Conservation (phyloP, 345 rosid species). For the Linum lewisii region DNA sequence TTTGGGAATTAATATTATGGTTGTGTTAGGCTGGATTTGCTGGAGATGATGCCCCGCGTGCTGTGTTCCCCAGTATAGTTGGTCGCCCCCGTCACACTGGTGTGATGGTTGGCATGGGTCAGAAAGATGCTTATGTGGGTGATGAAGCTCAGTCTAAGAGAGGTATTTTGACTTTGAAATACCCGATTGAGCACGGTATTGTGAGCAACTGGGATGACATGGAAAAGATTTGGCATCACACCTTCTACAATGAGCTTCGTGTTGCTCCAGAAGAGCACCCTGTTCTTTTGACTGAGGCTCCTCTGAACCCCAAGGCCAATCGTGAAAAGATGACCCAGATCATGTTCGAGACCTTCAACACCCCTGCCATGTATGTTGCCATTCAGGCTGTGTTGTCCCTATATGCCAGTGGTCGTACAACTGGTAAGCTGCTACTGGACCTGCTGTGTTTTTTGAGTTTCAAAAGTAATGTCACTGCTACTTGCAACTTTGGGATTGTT, state of each 20-base stretch:
- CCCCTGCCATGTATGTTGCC: too few species aligned
- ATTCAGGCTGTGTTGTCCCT: slow-evolving; percentile 91
- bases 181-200: slow-evolving; percentile 85
- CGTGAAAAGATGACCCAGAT: slow-evolving; percentile 99
- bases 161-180: slow-evolving; percentile 72
- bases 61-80: too few species aligned
- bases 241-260: slow-evolving; percentile 91
- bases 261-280: slow-evolving; percentile 94
- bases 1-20: too few species aligned
- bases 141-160: too few species aligned
- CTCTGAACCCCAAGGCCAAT: slow-evolving; percentile 93
- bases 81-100: too few species aligned
- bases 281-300: slow-evolving; percentile 73
- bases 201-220: slow-evolving; percentile 96
- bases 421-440: slow-evolving; percentile 55
- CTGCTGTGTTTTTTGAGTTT: too few species aligned
- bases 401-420: slow-evolving; percentile 96
- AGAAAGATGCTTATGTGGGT: too few species aligned
- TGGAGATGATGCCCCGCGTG: slow-evolving; percentile 91
- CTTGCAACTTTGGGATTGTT: too few species aligned
- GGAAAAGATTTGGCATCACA: slow-evolving; percentile 95
- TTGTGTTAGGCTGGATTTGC: slow-evolving; percentile 40
- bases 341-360: too few species aligned
- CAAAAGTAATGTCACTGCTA: too few species aligned
- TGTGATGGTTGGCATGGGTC: too few species aligned